These are phyloP conservation scores for Cytidiella melzeri DNA, from an alignment of 768 basidiomycete genomes.

Conservation along the genomic window DNA sequence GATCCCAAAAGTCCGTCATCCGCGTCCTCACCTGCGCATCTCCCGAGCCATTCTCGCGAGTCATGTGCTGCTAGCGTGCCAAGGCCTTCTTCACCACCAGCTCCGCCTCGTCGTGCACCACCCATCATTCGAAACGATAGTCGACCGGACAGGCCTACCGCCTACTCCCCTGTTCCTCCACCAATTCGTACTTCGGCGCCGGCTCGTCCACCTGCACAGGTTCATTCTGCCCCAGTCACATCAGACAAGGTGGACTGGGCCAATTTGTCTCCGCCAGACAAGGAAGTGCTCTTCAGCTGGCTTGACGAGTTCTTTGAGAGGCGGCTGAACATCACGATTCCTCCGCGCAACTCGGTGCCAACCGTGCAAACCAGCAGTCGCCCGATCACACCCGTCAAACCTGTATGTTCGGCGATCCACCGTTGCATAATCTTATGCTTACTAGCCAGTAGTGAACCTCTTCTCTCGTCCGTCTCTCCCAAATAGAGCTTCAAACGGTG, in stretches of 20 bases:
- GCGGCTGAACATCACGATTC: conserved; percentile 24
- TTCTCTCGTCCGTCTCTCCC: neutral
- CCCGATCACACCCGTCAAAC: neutral
- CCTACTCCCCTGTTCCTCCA: conserved; percentile 18
- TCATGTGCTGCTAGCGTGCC: conserved; percentile 1
- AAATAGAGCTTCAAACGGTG: neutral
- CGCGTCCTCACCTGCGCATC: conserved; percentile 15
- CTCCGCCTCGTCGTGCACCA: conserved; percentile 7
- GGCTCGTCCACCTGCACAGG: neutral
- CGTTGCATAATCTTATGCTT: neutral
- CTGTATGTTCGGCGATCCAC: conserved; percentile 2
- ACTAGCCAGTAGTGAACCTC: neutral
- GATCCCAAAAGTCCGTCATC: conserved; percentile 43
- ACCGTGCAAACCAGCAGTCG: neutral
- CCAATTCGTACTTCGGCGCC: conserved; percentile 13
- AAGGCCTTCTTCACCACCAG: neutral
- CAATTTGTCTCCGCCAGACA: conserved; percentile 61
- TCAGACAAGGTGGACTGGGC: conserved; percentile 53
- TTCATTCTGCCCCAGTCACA: conserved; percentile 1
- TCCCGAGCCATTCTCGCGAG: neutral
- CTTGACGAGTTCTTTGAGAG: conserved; percentile 75
- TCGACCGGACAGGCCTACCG: conserved; percentile 14
- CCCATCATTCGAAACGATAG: conserved; percentile 5
- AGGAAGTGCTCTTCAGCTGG: conserved; percentile 70
- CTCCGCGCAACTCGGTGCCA: conserved; percentile 1